phyloP scores from a whole-genome alignment of 2,329 filamentous ascomycete genomes.

The Paecilomyces dactylethromorphus region DNA sequence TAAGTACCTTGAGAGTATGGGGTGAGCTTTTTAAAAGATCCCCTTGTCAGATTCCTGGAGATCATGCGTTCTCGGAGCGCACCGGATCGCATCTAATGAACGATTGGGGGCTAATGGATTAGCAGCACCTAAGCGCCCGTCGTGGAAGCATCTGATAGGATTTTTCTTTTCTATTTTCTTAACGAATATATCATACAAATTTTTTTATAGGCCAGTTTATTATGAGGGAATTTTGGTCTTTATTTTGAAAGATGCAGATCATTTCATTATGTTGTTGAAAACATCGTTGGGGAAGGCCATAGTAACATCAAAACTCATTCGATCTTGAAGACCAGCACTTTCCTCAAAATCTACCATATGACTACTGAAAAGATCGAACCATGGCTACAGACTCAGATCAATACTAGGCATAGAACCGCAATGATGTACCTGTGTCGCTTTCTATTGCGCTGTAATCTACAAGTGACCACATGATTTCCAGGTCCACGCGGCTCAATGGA shows the following conservation, averaged over 20 bases:
- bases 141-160: no score
- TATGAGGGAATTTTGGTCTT: no score
- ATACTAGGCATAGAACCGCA: background rate
- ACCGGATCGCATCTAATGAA: background rate
- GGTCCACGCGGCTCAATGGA: background rate
- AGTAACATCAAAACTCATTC: background rate
- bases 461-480: background rate
- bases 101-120: background rate
- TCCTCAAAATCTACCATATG: background rate
- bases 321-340: background rate
- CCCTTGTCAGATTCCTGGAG: background rate
- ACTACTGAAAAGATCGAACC: background rate
- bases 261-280: no score
- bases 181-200: no score
- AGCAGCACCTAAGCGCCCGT: background rate
- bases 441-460: background rate
- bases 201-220: no score
- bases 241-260: no score
- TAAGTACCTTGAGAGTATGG: background rate
- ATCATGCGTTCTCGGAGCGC: background rate
- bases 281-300: no score
- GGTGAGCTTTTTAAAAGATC: background rate
- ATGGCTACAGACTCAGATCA: background rate
- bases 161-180: no score
- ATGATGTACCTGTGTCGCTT: background rate